phyloP scores from a whole-genome alignment of 331 rosid genomes.

The Cucumis variabilis region DNA sequence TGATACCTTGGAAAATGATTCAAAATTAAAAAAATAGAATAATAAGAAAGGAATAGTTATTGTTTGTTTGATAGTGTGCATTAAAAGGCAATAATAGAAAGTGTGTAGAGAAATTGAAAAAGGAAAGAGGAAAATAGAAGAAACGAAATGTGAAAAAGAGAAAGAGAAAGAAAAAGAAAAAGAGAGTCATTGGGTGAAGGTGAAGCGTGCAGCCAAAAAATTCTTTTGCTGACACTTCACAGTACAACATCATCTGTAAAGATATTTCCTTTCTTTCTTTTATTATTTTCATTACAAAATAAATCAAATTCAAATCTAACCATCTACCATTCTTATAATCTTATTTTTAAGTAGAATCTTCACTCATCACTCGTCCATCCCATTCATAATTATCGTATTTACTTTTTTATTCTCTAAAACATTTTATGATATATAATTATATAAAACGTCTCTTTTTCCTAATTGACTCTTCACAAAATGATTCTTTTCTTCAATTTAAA shows the following conservation, averaged over 20 bases:
- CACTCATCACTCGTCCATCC: too few relatives aligned
- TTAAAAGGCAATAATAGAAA: slow-evolving; percentile 10
- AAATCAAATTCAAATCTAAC: too few relatives aligned
- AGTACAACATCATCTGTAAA: slow-evolving; percentile 24
- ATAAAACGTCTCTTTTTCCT: too few relatives aligned
- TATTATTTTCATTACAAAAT: too few relatives aligned
- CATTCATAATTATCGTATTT: too few relatives aligned
- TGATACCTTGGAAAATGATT: too few relatives aligned
- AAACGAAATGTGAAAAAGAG: neutral
- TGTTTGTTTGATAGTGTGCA: neutral
- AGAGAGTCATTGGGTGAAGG: neutral
- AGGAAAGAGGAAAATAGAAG: neutral
- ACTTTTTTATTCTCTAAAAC: too few relatives aligned
- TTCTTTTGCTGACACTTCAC: slow-evolving; percentile 7
- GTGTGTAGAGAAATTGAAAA: neutral
- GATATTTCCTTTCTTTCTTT: neutral
- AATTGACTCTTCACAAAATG: too few relatives aligned
- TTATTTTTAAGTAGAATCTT: too few relatives aligned
- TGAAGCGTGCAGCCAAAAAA: slow-evolving; percentile 24
- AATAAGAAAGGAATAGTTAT: neutral
- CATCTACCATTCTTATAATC: too few relatives aligned
- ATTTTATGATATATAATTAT: too few relatives aligned
- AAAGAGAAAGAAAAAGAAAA: neutral
- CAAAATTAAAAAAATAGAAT: neutral
- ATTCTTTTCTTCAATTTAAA: too few relatives aligned